phyloP scores from a whole-genome alignment of 805 yeast species.

The Starmerella roubikii region DNA sequence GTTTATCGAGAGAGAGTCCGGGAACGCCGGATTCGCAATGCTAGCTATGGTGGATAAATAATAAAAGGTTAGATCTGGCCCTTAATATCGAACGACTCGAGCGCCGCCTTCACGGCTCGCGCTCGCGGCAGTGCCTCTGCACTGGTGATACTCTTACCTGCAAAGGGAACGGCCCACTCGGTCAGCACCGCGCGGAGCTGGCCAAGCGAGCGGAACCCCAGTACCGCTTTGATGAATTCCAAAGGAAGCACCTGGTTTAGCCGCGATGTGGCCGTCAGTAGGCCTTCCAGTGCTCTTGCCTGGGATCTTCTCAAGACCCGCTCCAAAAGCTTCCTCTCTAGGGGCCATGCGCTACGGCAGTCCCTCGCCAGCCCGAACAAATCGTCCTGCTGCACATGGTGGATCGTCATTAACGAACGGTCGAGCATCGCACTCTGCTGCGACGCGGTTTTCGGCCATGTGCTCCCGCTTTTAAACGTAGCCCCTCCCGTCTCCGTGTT shows the following conservation, averaged over 20 bases:
- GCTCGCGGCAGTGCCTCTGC: constrained; percentile 5
- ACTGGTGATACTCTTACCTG: not conserved
- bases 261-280: constrained; percentile 3
- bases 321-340: constrained; percentile 8
- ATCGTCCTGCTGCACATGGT: constrained; percentile 1
- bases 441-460: not conserved
- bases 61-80: constrained; percentile 43
- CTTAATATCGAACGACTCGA: constrained; percentile 68
- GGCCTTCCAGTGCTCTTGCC: constrained; percentile 3
- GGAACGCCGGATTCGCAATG: constrained; percentile 44
- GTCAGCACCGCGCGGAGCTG: constrained; percentile 1
- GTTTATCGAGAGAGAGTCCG: constrained; percentile 41
- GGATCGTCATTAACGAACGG: constrained; percentile 6
- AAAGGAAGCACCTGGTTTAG: constrained; percentile 11
- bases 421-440: constrained; percentile 1
- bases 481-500: too few relatives aligned
- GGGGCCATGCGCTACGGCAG: constrained; percentile 2
- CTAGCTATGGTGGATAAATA: constrained; percentile 38
- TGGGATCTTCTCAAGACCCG: constrained; percentile 3
- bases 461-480: too few relatives aligned
- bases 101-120: constrained; percentile 11
- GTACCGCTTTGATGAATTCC: not conserved
- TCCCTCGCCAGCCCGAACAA: not conserved
- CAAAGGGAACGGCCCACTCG: constrained; percentile 1
- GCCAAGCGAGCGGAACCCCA: not conserved